Conservation (phyloP, 2,329 filamentous ascomycete genomes). For the Epicoccum nigrum region DNA sequence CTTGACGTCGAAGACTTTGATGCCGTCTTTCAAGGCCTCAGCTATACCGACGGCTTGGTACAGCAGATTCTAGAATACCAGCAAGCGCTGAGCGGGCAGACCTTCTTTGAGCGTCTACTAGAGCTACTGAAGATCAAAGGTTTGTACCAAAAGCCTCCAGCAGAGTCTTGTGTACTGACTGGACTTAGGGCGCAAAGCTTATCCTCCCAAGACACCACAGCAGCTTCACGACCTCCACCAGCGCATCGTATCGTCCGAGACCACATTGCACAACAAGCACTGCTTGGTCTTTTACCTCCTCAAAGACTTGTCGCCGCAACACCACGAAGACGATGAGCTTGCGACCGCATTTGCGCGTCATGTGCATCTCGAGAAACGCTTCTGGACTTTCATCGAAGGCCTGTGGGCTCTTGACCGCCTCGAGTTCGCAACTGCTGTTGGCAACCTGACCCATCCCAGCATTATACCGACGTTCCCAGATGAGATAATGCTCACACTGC, state of each 20-base stretch:
- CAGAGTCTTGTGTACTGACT: slow-evolving; percentile 5
- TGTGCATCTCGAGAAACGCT: slow-evolving; percentile 74
- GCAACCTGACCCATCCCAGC: slow-evolving; percentile 79
- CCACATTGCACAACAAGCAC: slow-evolving; percentile 77
- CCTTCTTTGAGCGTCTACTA: slow-evolving; percentile 82
- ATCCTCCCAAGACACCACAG: slow-evolving; percentile 74
- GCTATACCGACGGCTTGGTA: slow-evolving; percentile 36
- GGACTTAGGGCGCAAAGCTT: slow-evolving; percentile 64
- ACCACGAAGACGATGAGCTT: slow-evolving; percentile 56
- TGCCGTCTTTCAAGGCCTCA: slow-evolving; percentile 62
- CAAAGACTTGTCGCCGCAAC: slow-evolving; percentile 68
- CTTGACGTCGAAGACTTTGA: slow-evolving; percentile 71
- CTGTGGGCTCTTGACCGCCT: slow-evolving; percentile 79
- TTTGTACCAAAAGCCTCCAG: slow-evolving; percentile 46
- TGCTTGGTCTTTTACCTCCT: slow-evolving; percentile 84
- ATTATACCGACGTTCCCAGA: slow-evolving; percentile 82
- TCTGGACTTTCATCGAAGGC: slow-evolving; percentile 80
- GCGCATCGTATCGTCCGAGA: slow-evolving; percentile 68
- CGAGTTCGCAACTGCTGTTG: slow-evolving; percentile 69
- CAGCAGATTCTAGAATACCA: slow-evolving; percentile 71
- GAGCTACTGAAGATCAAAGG: slow-evolving; percentile 73
- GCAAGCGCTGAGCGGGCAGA: slow-evolving; percentile 69
- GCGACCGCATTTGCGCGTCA: slow-evolving; percentile 64
- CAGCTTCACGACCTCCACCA: slow-evolving; percentile 73
- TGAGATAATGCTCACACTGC: slow-evolving; percentile 75